Evolutionary conservation across 371 early-diverging fungal species (phyloP).

Genomic region (Zychaea mexicana): DNA sequence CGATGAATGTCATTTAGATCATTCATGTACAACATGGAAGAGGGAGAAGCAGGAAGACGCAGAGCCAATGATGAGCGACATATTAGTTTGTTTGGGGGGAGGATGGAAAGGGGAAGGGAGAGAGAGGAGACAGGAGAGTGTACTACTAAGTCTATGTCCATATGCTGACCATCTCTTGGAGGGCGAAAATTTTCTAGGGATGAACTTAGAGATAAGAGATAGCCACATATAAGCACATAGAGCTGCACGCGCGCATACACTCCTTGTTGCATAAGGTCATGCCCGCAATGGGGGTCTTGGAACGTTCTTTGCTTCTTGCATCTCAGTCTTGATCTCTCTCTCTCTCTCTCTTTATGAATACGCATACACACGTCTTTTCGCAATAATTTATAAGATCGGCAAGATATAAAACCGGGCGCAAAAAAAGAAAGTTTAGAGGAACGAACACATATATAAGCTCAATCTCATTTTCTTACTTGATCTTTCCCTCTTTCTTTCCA

Average conservation of each 20-base stretch:
- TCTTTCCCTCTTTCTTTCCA: conserved; percentile 2
- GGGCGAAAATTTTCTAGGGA: no score
- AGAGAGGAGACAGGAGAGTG: not conserved
- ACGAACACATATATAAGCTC: no score
- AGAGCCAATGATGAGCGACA: no score
- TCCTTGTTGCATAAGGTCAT: conserved; percentile 6
- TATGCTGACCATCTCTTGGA: no score
- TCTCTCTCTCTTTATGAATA: no score
- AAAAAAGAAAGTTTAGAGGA: not conserved
- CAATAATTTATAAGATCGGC: not conserved
- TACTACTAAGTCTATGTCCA: no score
- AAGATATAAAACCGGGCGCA: not conserved
- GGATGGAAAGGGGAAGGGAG: no score
- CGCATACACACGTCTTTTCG: no score
- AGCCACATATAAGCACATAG: not conserved
- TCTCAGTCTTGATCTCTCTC: not conserved
- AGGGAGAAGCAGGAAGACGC: not conserved
- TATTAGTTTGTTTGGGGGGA: no score
- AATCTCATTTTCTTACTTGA: not conserved
- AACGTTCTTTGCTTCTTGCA: conserved; percentile 5
- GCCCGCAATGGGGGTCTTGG: not conserved
- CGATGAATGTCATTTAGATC: not conserved
- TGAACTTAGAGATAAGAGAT: not conserved
- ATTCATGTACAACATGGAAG: not conserved
- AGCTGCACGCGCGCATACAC: not conserved